Percentiles rank a stretch among this genome's conserved stretches.
Evolutionary conservation across 805 yeast genomes (phyloP).

Genomic region (Cyberlindnera veronae): DNA sequence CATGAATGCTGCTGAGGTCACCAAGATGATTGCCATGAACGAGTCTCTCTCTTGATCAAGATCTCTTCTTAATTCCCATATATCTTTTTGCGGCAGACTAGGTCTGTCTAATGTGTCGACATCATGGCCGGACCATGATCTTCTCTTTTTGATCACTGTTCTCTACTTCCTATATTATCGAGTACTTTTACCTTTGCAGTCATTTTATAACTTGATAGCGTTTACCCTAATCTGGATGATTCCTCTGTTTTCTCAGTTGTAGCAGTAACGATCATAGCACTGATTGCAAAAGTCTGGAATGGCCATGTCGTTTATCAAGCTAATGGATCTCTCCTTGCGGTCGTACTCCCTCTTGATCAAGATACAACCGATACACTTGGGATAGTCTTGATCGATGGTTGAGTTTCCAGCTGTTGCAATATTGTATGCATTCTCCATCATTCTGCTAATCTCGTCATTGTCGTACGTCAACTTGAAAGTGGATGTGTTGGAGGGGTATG

Average conservation of each 20-base stretch:
- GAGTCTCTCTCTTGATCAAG: too few species aligned
- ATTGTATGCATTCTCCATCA: slow-evolving; percentile 51
- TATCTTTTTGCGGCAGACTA: too few species aligned
- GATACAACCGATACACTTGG: slow-evolving; percentile 55
- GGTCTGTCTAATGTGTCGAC: too few species aligned
- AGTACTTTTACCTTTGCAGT: too few species aligned
- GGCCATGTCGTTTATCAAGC: slow-evolving; percentile 19
- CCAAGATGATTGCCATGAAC: slow-evolving; percentile 8
- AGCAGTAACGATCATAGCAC: slow-evolving; percentile 41
- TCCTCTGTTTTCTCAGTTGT: too few species aligned
- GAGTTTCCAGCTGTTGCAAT: slow-evolving; percentile 47
- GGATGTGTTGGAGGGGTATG: slow-evolving; percentile 49
- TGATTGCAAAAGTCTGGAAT: slow-evolving; percentile 33
- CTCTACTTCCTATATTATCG: too few species aligned
- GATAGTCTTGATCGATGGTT: slow-evolving; percentile 32
- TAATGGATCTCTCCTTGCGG: slow-evolving; percentile 26
- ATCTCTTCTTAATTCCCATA: too few species aligned
- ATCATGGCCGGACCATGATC: too few species aligned
- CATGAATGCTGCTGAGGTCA: neutral
- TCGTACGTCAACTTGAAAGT: slow-evolving; percentile 55
- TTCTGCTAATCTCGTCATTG: slow-evolving; percentile 37
- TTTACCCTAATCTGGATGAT: too few species aligned
- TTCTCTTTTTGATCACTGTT: too few species aligned
- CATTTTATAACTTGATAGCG: too few species aligned
- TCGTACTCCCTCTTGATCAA: slow-evolving; percentile 51